Conservation (phyloP, 106 monocot genomes). For the Dendrobium officinale region DNA sequence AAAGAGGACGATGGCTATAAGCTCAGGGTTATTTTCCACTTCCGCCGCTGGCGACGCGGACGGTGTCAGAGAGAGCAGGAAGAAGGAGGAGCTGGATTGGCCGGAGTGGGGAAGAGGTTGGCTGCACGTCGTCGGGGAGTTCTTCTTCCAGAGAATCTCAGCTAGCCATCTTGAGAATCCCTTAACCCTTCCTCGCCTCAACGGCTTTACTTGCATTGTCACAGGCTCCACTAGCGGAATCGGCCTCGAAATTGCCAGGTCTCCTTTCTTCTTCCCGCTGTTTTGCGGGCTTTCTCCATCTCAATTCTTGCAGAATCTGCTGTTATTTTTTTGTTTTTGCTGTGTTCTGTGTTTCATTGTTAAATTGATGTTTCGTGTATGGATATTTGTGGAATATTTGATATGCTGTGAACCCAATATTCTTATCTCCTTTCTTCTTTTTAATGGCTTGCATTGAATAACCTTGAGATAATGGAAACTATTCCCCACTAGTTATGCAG, state of each 20-base stretch:
- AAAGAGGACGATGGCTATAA: neutral
- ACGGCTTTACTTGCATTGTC: constrained; percentile 64
- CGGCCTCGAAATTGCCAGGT: constrained; percentile 84
- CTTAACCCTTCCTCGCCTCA: constrained; percentile 62
- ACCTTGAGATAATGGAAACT: neutral
- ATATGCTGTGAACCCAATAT: neutral
- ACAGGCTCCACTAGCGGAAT: constrained; percentile 95
- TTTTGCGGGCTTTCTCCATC: neutral
- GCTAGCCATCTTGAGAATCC: constrained; percentile 87
- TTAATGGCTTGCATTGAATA: neutral
- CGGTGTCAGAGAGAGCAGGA: constrained; percentile 8
- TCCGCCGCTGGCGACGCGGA: neutral
- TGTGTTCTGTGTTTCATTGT: neutral
- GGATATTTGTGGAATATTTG: neutral
- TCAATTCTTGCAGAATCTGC: neutral
- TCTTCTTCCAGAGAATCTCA: constrained; percentile 84
- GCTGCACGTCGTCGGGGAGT: constrained; percentile 58
- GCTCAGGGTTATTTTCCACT: constrained; percentile 2
- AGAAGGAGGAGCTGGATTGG: constrained; percentile 74
- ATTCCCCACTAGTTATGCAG: neutral
- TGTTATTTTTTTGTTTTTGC: neutral
- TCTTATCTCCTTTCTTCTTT: neutral
- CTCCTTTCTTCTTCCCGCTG: neutral
- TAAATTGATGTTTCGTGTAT: neutral
- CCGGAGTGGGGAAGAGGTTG: constrained; percentile 82